Base-by-base conservation (phyloP, 2,329 filamentous ascomycete genomes). In the Diaporthe humulicola region DNA sequence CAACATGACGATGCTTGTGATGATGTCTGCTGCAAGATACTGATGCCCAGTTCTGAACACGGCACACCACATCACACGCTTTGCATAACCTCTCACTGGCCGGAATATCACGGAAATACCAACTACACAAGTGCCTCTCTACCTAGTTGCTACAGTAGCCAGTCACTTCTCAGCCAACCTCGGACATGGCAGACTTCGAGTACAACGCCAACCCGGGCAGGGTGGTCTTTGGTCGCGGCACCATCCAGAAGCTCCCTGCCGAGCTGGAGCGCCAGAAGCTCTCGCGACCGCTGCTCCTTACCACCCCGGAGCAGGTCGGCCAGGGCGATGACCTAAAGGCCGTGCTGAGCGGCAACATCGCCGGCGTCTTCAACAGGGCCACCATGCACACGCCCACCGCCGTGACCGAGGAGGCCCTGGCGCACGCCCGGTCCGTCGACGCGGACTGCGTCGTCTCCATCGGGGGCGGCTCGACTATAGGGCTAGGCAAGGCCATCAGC, bases 341-440 rank as follows among this genome's bases (percentile, higher is more conserved):
- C 9, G 83, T 88, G 14, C 84, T 91, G 25, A 48, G 38, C 25
- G 76, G 73, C 28, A 45, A 45, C 14, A 60, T 74, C 17, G 77
- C 75, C 2, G 76, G 76, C 14, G 30, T 77, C 12, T 79, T 80
- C 64, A 74, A 52, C 45, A 60, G 77, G 30, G 91, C 91, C 2
- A 88, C 87, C 4, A 92, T 93, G 90, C 91, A 93, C 82, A 93
- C 90, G 0, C 91, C 90, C 1, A 87, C 84, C 6, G 79, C 88
- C 75, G 82, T 92, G 73, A 92, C 90, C 2, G 87, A 91, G 28
- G 85, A 87, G 78, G 90, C 90, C 0, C 78, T 91, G n/a, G 82
- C 83, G 3, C 86, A 87, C 73, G 83, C 87, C 0, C 82, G 83
- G 72, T 81, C 82, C 0, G 81, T 84, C 22, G 82, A 81, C 4